Evolutionary conservation across 2,329 filamentous ascomycete species (phyloP).

Genomic region (Diaporthe velutina): DNA sequence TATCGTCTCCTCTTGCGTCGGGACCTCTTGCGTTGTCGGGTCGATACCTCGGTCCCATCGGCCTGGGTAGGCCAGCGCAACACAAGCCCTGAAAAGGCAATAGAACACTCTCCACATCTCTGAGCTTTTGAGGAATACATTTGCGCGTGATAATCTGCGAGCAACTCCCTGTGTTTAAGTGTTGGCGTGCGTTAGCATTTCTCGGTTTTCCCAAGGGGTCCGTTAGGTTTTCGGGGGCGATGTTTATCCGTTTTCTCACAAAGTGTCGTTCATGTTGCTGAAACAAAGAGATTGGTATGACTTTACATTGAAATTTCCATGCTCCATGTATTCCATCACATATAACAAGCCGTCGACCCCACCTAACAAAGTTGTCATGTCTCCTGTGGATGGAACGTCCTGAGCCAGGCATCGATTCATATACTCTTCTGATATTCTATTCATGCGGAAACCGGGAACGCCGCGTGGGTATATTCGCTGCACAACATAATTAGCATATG

Average conservation of each 20-base stretch:
- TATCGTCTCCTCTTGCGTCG: not conserved
- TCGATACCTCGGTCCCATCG: not conserved
- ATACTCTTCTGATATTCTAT: not conserved
- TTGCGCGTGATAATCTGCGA: not conserved
- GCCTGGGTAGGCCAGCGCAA: conserved; percentile 2
- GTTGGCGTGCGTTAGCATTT: not conserved
- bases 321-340: conserved; percentile 22
- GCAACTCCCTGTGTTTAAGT: not conserved
- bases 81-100: conserved; percentile 17
- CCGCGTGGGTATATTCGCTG: not conserved
- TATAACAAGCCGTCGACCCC: not conserved
- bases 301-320: conserved; percentile 20
- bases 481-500: not conserved
- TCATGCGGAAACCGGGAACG: not conserved
- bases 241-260: too few relatives aligned
- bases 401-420: not conserved
- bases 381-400: too few relatives aligned
- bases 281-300: not conserved
- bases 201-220: too few relatives aligned
- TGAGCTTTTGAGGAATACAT: not conserved
- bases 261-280: not conserved
- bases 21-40: not conserved
- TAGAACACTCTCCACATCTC: conserved; percentile 6
- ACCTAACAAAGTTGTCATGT: not conserved
- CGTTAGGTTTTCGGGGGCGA: not conserved